Base-by-base conservation (phyloP, 352 stramenopile genomes). In the Globisporangium canariense region DNA sequence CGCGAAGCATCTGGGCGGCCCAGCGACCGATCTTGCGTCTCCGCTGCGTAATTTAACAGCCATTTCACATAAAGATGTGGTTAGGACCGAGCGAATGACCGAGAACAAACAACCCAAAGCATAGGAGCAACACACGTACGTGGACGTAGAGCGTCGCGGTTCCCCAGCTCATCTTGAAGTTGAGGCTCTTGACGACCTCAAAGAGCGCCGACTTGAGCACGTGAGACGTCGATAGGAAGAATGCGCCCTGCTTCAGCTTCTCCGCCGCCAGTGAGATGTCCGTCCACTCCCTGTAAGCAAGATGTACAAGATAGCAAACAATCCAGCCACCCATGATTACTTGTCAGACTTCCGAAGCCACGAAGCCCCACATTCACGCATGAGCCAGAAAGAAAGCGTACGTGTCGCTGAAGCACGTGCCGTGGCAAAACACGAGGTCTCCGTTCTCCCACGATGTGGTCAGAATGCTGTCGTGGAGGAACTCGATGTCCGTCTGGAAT, bases 81-180 rank as follows among this genome's bases (percentile, higher is more conserved):
- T 34, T 18, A 30, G 10, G 22, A 54, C 25, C 4, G 10, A 28
- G 2, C 25, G 25, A 7, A 8, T 30, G 45, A 30, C 13, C 25
- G 53, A 50, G 3, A 63, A 25, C 3, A 8, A 18, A 9, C 13
- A 46, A 46, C 14, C 14, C 14, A 5, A 46, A 46, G 14, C 34
- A 52, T 47, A 9, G 1, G 61, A 22, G 30, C 8, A 58, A 10
- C 34, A 20, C 1, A 85, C 83, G 47, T 79, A 95, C 87, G 34
- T 96, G 87, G n/a, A 96, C 70, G 69, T 91, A 96, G 30, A 93
- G 73, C 57, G 83, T 94, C 57, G 80, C 83, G 0, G 72, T 82
- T 51, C 87, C 87, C 87, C 85, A 96, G 72, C 87, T 94, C 87
- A 94, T 94, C 34, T 72, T 69, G 62, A 91, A 90, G 34, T 81